These are phyloP conservation scores for Ceratocystis albifundus DNA, from an alignment of 2,329 filamentous ascomycete genomes.

Conservation along the genomic window DNA sequence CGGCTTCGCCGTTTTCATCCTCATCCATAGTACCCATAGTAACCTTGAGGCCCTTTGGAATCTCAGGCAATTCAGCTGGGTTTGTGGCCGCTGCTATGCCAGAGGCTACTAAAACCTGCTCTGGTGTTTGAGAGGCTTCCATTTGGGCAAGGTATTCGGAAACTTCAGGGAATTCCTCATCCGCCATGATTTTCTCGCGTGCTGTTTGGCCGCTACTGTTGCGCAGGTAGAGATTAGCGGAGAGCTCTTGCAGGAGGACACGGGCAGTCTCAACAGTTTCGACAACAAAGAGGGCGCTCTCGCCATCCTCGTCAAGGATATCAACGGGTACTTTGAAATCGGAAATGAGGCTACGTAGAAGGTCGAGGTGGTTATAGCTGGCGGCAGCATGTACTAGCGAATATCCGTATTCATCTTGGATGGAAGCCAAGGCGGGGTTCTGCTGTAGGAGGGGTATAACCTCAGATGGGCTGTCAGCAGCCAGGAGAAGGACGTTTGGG, in stretches of 20 bases:
- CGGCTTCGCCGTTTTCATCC: constrained; percentile 43
- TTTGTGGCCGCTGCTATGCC: not conserved
- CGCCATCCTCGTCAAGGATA: constrained; percentile 76
- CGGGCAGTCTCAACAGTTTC: constrained; percentile 70
- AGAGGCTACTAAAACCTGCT: constrained; percentile 24
- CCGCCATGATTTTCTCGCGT: constrained; percentile 63
- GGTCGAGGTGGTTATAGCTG: constrained; percentile 77
- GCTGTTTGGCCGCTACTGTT: constrained; percentile 72
- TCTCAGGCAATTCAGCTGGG: constrained; percentile 25
- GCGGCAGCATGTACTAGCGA: constrained; percentile 85
- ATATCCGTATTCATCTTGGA: constrained; percentile 86
- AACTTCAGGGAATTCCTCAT: constrained; percentile 67
- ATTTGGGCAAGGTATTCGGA: constrained; percentile 52
- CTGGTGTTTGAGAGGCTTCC: constrained; percentile 27
- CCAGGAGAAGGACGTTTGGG: constrained; percentile 59
- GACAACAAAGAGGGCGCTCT: constrained; percentile 88
- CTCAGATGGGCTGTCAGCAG: constrained; percentile 65
- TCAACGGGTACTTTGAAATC: constrained; percentile 72
- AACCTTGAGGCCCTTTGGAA: constrained; percentile 63
- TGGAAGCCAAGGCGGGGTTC: constrained; percentile 62
- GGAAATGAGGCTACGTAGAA: constrained; percentile 62
- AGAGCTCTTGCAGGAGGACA: constrained; percentile 71
- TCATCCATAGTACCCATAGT: constrained; percentile 65
- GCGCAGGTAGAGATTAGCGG: constrained; percentile 51
- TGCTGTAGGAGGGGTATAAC: constrained; percentile 64